Evolutionary conservation across 1,284 basidiomycete species (phyloP), one percentile per base, ranked within the genome.

Genomic region (Golubevia pallescens): DNA sequence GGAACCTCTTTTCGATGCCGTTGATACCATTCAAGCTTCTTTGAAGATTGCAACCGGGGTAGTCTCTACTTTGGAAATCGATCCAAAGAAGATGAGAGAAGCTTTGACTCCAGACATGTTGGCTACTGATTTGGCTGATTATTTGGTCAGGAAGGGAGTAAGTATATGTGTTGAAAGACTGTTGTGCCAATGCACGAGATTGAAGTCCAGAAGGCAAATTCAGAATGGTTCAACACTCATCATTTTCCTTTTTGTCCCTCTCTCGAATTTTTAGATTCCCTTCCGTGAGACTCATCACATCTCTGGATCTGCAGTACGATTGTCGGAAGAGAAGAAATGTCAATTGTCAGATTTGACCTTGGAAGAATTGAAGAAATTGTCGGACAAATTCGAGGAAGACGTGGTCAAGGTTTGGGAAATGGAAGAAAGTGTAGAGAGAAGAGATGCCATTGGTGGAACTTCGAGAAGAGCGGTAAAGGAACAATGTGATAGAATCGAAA

Each of bases 231-330:
- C 5, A 23, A 6, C 61, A 8, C 57, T 20, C 16, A 4, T 2
- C 7, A 48, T 54, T 16, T 32, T n/a, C 16, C 62, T 24, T 21
- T n/a, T n/a, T n/a, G n/a, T n/a, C n/a, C n/a, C n/a, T n/a, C n/a
- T n/a, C n/a, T 51, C 3, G 16, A 28, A 5, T 2, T 24, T 8
- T 20, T 53, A 71, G 88, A 89, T 88, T 48, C 96, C 96, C 5
- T 99, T 99, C 91, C 92, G 96, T 57, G 95, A 98, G 87, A 99
- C 96, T 1, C 96, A 99, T 86, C 96, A 99, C 86, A 92, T 99
- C 76, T 97, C 96, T 5, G 96, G 96, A 14, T 92, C 94, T 42
- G 93, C 95, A 16, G 96, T 99, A 63, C 94, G 95, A 2, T 89
- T 98, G 48, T 95, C 96, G 0, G 96, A 99, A 86, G 88, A 92